phyloP scores from a whole-genome alignment of 1,139 yeast genomes.

The Pichia sp. region DNA sequence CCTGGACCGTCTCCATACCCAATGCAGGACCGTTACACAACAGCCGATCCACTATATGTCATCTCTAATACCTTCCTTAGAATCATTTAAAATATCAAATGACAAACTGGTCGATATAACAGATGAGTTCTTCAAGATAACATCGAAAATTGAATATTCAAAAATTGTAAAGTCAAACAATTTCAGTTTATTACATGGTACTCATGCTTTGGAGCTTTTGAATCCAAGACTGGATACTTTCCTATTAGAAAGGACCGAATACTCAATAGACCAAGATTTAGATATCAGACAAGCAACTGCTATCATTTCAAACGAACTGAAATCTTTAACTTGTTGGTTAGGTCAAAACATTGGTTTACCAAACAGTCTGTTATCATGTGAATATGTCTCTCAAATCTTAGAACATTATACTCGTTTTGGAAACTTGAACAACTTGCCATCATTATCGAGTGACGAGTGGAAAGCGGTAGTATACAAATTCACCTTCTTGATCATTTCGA shows the following conservation, averaged over 20 bases:
- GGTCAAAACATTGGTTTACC: slow-evolving; percentile 17
- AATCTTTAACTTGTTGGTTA: slow-evolving; percentile 18
- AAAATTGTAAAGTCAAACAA: slow-evolving; percentile 47
- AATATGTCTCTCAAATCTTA: slow-evolving; percentile 12
- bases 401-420: slow-evolving; percentile 1
- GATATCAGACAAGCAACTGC: slow-evolving; percentile 41
- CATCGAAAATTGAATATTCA: slow-evolving; percentile 28
- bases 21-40: neutral
- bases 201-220: slow-evolving; percentile 67
- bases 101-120: slow-evolving; percentile 28
- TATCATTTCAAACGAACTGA: slow-evolving; percentile 38
- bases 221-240: slow-evolving; percentile 68
- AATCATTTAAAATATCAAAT: slow-evolving; percentile 7
- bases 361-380: slow-evolving; percentile 17
- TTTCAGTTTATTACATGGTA: slow-evolving; percentile 68
- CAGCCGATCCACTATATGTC: neutral
- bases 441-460: slow-evolving; percentile 1
- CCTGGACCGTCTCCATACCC: no score
- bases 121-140: slow-evolving; percentile 26
- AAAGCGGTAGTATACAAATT: slow-evolving; percentile 32
- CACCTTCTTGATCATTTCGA: slow-evolving; percentile 47
- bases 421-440: slow-evolving; percentile 7
- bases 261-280: slow-evolving; percentile 39
- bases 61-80: slow-evolving; percentile 7
- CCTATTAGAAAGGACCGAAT: slow-evolving; percentile 40